These are phyloP conservation scores for Fraxinus pennsylvanica DNA, from an alignment of 257 asterid species.

Conservation along the genomic window DNA sequence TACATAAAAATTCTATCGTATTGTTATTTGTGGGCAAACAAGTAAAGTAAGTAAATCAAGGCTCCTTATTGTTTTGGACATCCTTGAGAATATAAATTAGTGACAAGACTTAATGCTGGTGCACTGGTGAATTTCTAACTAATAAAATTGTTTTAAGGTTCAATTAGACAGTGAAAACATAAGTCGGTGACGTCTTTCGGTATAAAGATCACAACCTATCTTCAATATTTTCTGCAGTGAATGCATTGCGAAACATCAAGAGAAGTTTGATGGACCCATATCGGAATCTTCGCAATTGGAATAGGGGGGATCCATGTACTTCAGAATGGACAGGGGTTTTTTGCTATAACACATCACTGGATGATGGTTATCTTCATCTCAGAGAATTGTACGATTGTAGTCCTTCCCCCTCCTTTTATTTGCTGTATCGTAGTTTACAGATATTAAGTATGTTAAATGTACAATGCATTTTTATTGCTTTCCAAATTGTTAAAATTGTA, in stretches of 20 bases:
- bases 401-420: conserved; percentile 1
- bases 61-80: neutral
- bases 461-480: neutral
- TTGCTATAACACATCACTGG: conserved; percentile 37
- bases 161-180: neutral
- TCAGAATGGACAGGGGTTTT: conserved; percentile 51
- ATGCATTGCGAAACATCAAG: conserved; percentile 40
- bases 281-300: conserved; percentile 44
- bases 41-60: neutral
- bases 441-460: neutral
- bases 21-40: neutral
- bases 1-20: too few species aligned
- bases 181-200: neutral
- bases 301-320: conserved; percentile 51
- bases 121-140: too few species aligned
- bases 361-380: conserved; percentile 43
- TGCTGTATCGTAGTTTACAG: neutral
- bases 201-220: neutral
- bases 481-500: neutral
- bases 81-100: neutral
- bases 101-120: neutral
- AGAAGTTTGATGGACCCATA: conserved; percentile 39
- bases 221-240: conserved; percentile 34
- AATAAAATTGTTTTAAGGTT: neutral
- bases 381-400: conserved; percentile 44